Percentiles rank a stretch among this genome's conserved stretches.
Evolutionary conservation across 257 asterid genomes (phyloP).

Genomic region (Verbascum thapsus): DNA sequence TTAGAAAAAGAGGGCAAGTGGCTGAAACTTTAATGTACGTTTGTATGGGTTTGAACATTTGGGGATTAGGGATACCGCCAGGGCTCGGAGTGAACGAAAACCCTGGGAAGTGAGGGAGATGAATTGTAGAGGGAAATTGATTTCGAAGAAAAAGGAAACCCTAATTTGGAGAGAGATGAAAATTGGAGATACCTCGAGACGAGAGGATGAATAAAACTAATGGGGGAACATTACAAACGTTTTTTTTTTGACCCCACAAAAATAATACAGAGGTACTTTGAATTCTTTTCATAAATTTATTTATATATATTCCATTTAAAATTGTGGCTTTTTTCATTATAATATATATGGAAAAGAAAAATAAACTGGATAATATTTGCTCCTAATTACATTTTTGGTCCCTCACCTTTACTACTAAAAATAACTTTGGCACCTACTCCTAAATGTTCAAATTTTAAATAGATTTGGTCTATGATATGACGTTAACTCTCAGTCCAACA

Average conservation of each 20-base stretch:
- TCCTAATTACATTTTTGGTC: too few species aligned
- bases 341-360: too few species aligned
- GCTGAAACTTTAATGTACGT: background rate
- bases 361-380: too few species aligned
- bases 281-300: too few species aligned
- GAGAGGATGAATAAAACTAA: background rate
- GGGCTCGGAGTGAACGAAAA: background rate
- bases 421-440: too few species aligned
- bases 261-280: background rate
- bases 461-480: too few species aligned
- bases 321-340: too few species aligned
- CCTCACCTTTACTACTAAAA: too few species aligned
- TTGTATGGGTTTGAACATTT: background rate
- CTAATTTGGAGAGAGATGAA: background rate
- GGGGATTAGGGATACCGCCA: background rate
- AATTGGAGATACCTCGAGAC: background rate
- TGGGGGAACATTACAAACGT: constrained; percentile 12
- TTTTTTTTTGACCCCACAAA: background rate
- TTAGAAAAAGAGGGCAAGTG: background rate
- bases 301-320: too few species aligned
- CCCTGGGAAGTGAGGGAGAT: background rate
- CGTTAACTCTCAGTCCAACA: too few species aligned
- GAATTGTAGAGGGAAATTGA: background rate
- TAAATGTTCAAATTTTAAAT: too few species aligned
- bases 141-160: background rate